phyloP scores from a whole-genome alignment of 2,329 filamentous ascomycete species.

The Cordyceps militaris region DNA sequence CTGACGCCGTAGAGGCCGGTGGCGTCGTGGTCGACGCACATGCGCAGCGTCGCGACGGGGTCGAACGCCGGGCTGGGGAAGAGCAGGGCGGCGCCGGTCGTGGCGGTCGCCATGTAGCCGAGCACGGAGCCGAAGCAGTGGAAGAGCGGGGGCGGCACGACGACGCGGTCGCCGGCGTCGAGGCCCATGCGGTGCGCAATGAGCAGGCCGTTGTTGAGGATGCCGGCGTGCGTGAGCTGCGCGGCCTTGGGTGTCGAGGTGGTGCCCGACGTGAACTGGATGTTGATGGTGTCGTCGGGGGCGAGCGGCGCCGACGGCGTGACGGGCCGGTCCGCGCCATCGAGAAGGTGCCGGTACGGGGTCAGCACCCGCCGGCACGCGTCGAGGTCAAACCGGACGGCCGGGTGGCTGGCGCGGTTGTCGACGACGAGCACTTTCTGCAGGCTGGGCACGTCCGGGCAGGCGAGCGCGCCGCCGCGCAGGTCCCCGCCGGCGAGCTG shows the following conservation, averaged over 20 bases:
- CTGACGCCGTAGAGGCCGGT: slow-evolving; percentile 78
- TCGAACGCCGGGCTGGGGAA: slow-evolving; percentile 86
- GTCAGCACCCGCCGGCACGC: slow-evolving; percentile 34
- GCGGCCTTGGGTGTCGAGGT: slow-evolving; percentile 88
- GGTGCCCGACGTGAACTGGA: slow-evolving; percentile 96
- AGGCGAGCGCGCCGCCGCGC: slow-evolving; percentile 24
- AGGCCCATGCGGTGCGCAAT: slow-evolving; percentile 84
- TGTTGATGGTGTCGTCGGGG: slow-evolving; percentile 74
- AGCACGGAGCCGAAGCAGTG: slow-evolving; percentile 87
- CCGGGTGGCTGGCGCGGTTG: slow-evolving; percentile 53
- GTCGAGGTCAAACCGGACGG: slow-evolving; percentile 37
- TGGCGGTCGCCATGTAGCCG: slow-evolving; percentile 94
- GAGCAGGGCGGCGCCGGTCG: slow-evolving; percentile 68
- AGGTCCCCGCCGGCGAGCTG: slow-evolving; percentile 38
- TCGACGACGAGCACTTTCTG: slow-evolving; percentile 68
- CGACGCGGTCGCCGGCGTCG: slow-evolving; percentile 64
- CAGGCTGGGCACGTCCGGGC: slow-evolving; percentile 58
- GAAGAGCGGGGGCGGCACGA: slow-evolving; percentile 81
- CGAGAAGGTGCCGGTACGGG: slow-evolving; percentile 36
- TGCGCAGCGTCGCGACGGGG: slow-evolving; percentile 60
- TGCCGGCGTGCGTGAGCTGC: slow-evolving; percentile 75
- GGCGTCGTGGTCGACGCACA: slow-evolving; percentile 45
- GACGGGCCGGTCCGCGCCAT: slow-evolving; percentile 27
- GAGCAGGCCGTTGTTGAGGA: slow-evolving; percentile 84
- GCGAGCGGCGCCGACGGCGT: slow-evolving; percentile 40